phyloP scores from a whole-genome alignment of 768 basidiomycete species.

The Phylloporus sp. region DNA sequence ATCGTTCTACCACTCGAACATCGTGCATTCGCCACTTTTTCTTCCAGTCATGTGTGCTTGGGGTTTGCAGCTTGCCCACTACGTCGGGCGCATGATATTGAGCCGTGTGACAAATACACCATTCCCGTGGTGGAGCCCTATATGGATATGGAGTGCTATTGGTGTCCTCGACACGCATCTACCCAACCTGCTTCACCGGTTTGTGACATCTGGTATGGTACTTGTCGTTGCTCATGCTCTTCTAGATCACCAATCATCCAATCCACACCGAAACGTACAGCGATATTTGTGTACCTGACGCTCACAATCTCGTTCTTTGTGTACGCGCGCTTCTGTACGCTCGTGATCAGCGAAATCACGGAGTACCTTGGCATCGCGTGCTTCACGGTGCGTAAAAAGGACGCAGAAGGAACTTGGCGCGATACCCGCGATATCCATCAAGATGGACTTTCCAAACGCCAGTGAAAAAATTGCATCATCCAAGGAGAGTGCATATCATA shows the following conservation, averaged over 20 bases:
- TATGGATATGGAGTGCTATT: constrained; percentile 78
- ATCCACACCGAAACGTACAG: constrained; percentile 51
- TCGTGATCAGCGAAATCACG: constrained; percentile 87
- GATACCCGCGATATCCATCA: constrained; percentile 27
- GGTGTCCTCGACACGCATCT: constrained; percentile 83
- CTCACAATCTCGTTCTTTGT: constrained; percentile 61
- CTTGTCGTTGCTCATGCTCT: background rate
- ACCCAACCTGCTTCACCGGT: constrained; percentile 63
- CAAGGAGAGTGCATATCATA: background rate
- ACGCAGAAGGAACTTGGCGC: constrained; percentile 59
- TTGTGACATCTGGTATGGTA: constrained; percentile 20
- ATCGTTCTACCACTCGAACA: constrained; percentile 50
- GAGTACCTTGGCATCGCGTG: constrained; percentile 92
- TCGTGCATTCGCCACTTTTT: constrained; percentile 73
- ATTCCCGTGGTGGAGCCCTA: constrained; percentile 84
- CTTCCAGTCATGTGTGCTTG: constrained; percentile 88
- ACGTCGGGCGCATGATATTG: constrained; percentile 89
- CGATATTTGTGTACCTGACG: constrained; percentile 69
- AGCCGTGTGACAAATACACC: constrained; percentile 81
- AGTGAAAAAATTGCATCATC: constrained; percentile 10
- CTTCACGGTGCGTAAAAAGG: constrained; percentile 87
- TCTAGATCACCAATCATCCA: constrained; percentile 72
- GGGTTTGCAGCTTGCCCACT: constrained; percentile 88
- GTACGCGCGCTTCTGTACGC: constrained; percentile 72
- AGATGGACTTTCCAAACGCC: constrained; percentile 21